phyloP scores from a whole-genome alignment of 2,329 filamentous ascomycete genomes.

The Venturia asperata region DNA sequence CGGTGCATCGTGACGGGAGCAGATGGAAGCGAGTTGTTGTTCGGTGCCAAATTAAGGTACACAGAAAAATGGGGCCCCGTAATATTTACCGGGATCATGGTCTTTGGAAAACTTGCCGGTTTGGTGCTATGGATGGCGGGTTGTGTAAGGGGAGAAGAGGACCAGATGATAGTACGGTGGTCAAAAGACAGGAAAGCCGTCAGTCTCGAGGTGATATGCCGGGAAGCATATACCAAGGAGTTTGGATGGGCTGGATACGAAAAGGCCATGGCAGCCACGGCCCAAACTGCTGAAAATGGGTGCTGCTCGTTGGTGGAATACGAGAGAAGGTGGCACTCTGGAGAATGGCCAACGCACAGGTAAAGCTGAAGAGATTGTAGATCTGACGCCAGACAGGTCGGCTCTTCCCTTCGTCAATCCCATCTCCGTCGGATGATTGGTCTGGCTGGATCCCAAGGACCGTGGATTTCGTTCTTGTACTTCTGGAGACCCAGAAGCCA shows the following conservation, averaged over 20 bases:
- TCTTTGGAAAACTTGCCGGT: slow-evolving; percentile 29
- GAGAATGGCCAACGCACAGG: slow-evolving; percentile 9
- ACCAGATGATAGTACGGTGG: slow-evolving; percentile 22
- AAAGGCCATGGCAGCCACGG: not conserved
- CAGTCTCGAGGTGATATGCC: slow-evolving; percentile 14
- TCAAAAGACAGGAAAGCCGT: slow-evolving; percentile 2
- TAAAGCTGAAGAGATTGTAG: not conserved
- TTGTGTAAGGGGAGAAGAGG: slow-evolving; percentile 20
- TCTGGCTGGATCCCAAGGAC: slow-evolving; percentile 92
- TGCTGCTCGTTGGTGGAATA: slow-evolving; percentile 15
- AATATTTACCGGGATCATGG: slow-evolving; percentile 33
- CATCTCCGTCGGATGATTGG: slow-evolving; percentile 70
- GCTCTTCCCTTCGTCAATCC: slow-evolving; percentile 31
- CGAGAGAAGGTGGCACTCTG: slow-evolving; percentile 18
- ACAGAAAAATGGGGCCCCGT: slow-evolving; percentile 29
- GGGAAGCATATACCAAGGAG: not conserved
- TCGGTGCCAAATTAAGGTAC: slow-evolving; percentile 10
- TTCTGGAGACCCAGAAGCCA: slow-evolving; percentile 96
- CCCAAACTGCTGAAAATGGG: slow-evolving; percentile 3
- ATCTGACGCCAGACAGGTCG: not conserved
- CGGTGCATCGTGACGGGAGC: slow-evolving; percentile 29
- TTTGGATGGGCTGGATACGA: slow-evolving; percentile 3
- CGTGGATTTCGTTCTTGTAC: slow-evolving; percentile 98
- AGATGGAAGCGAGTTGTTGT: slow-evolving; percentile 25
- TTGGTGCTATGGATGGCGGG: slow-evolving; percentile 30